Evolutionary conservation across 306 rosid species (phyloP).

Genomic region (Begonia loranthoides): DNA sequence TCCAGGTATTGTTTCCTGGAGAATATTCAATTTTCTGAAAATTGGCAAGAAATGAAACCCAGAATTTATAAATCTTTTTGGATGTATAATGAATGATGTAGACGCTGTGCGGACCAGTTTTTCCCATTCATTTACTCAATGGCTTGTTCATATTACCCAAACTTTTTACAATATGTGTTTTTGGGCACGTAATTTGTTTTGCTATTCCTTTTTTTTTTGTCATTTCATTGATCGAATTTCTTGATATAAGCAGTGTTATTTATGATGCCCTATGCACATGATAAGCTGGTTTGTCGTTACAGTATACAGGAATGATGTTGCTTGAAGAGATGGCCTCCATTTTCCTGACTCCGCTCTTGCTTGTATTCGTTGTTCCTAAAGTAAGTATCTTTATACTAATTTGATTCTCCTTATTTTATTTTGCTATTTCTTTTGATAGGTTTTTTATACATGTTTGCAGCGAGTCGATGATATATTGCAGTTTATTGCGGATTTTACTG

Average conservation of each 20-base stretch:
- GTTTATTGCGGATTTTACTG: slow-evolving; percentile 73
- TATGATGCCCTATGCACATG: too few species aligned
- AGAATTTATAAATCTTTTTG: not conserved
- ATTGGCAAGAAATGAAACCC: slow-evolving; percentile 1
- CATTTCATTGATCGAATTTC: too few species aligned
- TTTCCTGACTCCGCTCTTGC: slow-evolving; percentile 89
- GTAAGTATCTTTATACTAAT: slow-evolving; percentile 21
- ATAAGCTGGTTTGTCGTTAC: slow-evolving; percentile 4
- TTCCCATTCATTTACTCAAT: too few species aligned
- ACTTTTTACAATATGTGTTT: too few species aligned
- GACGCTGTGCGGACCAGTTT: too few species aligned
- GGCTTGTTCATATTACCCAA: too few species aligned
- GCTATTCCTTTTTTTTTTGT: too few species aligned
- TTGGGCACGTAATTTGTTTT: too few species aligned
- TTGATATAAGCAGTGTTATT: too few species aligned
- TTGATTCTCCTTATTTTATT: slow-evolving; percentile 2
- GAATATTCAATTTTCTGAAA: not conserved
- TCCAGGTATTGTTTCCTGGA: slow-evolving; percentile 44
- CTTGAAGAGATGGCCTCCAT: slow-evolving; percentile 98
- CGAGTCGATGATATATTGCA: slow-evolving; percentile 82
- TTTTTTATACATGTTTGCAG: slow-evolving; percentile 32
- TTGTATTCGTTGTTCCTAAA: slow-evolving; percentile 72
- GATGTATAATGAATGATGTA: too few species aligned
- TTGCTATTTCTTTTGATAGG: slow-evolving; percentile 7
- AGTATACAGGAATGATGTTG: slow-evolving; percentile 93